Base-by-base conservation (phyloP, 306 rosid genomes). In the Quercus parvula region DNA sequence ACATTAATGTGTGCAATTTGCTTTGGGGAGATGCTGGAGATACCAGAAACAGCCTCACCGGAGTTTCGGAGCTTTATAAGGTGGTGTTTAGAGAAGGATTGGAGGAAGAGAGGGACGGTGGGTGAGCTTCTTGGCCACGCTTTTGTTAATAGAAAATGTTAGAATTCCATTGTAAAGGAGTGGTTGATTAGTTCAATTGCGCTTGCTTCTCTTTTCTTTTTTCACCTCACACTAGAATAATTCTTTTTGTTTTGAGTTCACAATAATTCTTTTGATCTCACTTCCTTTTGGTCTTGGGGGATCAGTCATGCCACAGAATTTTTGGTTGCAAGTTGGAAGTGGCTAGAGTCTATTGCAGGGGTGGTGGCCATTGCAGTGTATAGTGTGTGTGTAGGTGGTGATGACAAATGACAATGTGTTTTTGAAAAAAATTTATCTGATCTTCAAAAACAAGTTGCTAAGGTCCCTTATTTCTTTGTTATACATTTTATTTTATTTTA, bases 31-130 rank as follows among this genome's bases (percentile, higher is more conserved):
- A 83, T 56, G 64, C 72, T 70, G 3, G 90, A 87, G 85, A 72
- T 88, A 89, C 92, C 92, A 0, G 89, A 83, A 64, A 89, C 71
- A 17, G 87, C 90, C 0, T 81, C 92, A 0, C 54, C 68, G 0
- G 90, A 88, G 84, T 83, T 90, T 24, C 77, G 61, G 28, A 80
- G 82, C 79, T 90, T 92, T 74, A 74, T 90, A 8, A 62, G 75
- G 70, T 74, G 90, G 72, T 92, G 97, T 71, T 78, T 92, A 66
- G 92, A 89, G 84, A 90, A 88, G 88, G 92, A 88, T 70, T 90
- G 91, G 94, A 88, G 93, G 72, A 90, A 86, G 61, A 85, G 97
- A 80, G 92, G 87, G 25, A 87, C 88, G 14, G 89, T 85, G 0
- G 62, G 13, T 33, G 90, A 90, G 85, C 91, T 92, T 86, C 91